Base-by-base conservation (phyloP, 495 filamentous ascomycete genomes). In the Podospora pseudocomata region DNA sequence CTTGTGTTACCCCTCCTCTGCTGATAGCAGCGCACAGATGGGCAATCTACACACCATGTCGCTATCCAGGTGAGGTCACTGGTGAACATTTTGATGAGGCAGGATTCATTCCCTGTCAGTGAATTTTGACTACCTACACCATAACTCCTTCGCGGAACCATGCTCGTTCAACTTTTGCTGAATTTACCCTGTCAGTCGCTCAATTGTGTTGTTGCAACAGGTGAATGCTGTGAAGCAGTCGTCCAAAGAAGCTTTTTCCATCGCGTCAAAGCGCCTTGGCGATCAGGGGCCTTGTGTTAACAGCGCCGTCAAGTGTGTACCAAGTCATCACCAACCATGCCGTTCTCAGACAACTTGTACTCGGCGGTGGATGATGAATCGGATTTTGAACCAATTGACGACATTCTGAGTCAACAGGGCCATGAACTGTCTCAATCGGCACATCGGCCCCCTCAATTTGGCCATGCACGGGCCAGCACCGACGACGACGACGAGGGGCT, bases 301-400 rank as follows among this genome's bases (percentile, higher is more conserved):
- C 55, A 39, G 60, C 53, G 13, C 28, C 61, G 67, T 53, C 70
- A 69, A 32, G 30, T 32, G 30, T 32, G 23, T 32, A 32, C 30
- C 30, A 32, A 70, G 64, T 28, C 23, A 64, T 72, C 60, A 64
- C 27, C 32, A 69, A 63, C 44, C 68, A 76, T 76, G 74, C 80
- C 81, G 1, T 82, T 82, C 71, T 80, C 81, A 11, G 82, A 83
- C 72, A 77, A 82, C 64, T 71, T 83, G 68, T 80, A 79, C 71
- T 80, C 79, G 28, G 70, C 75, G 72, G 68, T 72, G 58, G 80
- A 74, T 69, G 75, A 79, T 68, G 76, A 79, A 62, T 73, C 74
- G 66, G 80, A 79, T 32, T 55, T 66, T 57, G 76, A 76, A 63
- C 61, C 63, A 30, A 60, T 13, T 49, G 39, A 49, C 15, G 39